phyloP scores from a whole-genome alignment of 768 basidiomycete genomes.

The Russula olivacea region DNA sequence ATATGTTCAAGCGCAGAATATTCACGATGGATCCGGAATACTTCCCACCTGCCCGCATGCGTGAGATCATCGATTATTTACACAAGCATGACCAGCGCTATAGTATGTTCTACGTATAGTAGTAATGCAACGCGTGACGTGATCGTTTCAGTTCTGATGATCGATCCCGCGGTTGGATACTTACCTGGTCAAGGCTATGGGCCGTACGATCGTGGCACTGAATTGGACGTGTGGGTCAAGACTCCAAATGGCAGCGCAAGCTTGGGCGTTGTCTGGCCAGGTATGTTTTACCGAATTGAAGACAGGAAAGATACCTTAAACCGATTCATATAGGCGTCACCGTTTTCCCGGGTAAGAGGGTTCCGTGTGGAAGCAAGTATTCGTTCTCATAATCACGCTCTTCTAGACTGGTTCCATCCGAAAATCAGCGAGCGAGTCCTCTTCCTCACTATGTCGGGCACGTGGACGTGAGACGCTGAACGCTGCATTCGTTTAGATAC shows the following conservation, averaged over 20 bases:
- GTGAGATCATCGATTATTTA: constrained; percentile 58
- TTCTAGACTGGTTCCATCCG: constrained; percentile 55
- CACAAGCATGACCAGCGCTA: constrained; percentile 55
- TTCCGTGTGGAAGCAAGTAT: background rate
- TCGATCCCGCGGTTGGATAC: constrained; percentile 62
- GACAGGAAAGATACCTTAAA: background rate
- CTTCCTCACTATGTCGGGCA: background rate
- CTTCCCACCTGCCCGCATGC: constrained; percentile 57
- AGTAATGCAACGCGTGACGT: background rate
- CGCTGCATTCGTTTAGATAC: constrained; percentile 36
- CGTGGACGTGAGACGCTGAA: background rate
- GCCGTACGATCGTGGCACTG: constrained; percentile 50
- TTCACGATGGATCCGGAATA: constrained; percentile 66
- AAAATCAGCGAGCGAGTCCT: constrained; percentile 42
- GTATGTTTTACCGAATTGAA: constrained; percentile 29
- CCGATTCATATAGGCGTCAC: constrained; percentile 40
- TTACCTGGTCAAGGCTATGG: constrained; percentile 44
- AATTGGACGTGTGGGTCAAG: constrained; percentile 55
- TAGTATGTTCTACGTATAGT: constrained; percentile 34
- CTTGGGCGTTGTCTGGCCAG: constrained; percentile 60
- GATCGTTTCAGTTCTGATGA: constrained; percentile 53
- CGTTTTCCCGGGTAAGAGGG: constrained; percentile 44
- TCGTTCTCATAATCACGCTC: background rate
- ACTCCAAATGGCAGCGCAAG: constrained; percentile 52
- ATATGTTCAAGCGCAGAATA: constrained; percentile 59